Evolutionary conservation across 2,329 filamentous ascomycete species (phyloP), one percentile per base, ranked within the genome.

Genomic region (Alternaria novae-zelandiae): DNA sequence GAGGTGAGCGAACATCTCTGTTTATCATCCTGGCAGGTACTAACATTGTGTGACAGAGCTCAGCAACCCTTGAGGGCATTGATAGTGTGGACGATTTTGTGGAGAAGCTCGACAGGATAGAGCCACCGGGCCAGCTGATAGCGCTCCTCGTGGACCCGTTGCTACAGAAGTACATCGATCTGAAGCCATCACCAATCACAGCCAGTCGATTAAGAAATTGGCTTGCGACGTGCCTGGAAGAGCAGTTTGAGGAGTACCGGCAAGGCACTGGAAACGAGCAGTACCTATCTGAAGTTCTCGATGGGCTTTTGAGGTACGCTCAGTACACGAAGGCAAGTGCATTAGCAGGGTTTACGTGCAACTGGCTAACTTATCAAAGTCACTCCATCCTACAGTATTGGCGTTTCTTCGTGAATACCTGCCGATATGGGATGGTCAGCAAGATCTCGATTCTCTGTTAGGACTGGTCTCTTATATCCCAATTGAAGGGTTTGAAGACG

Each of bases 71-170:
- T 6, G 93, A 96, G 74, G 93, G 96, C 73, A 88, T 96, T 57
- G 90, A 93, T 70, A 89, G 85, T 64, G 89, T 89, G 12, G 83
- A 88, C 23, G 85, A 88, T 54, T 90, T 97, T 63, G 89, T 93
- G 6, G 86, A 87, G 47, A 91, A 87, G 60, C 79, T 97, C 9
- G 92, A 96, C 70, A 91, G 86, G 68, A 89, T 97, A 25, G 91
- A 96, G 77, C 82, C 94, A 44, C 93, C 93, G 0, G 94, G 91
- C 66, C 93, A 97, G 78, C 84, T 96, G 2, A 88, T 94, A 44
- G 91, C 93, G 6, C 88, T 92, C 5, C 82, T 96, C 13, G 87
- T 87, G 2, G 91, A 96, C 73, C 90, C 90, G 4, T 82, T 96
- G 28, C 85, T 95, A 2, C 92, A 95, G 76, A 96, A 95, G 74